Percentiles rank a stretch among this genome's conserved stretches.
Conservation (phyloP, 2,329 filamentous ascomycete species). For the Phoma sp. region DNA sequence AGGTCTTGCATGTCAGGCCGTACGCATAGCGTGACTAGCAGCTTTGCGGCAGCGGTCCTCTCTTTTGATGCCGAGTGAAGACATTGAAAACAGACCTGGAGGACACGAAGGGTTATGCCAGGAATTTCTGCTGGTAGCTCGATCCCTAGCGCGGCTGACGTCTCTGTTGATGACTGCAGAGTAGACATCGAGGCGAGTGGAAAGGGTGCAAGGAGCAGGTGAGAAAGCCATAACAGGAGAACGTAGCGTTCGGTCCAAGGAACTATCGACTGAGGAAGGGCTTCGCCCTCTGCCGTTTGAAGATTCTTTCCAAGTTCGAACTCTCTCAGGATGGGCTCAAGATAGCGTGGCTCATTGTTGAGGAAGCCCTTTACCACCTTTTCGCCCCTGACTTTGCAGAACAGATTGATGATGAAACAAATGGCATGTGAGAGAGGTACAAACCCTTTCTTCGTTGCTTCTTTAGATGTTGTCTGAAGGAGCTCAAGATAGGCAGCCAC, state of each 20-base stretch:
- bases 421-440: constrained; percentile 61
- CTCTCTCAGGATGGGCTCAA: constrained; percentile 78
- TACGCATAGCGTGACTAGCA: constrained; percentile 82
- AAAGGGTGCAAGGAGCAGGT: constrained; percentile 73
- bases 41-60: constrained; percentile 80
- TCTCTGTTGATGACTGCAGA: constrained; percentile 36
- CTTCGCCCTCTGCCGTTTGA: constrained; percentile 17
- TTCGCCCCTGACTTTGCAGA: constrained; percentile 93
- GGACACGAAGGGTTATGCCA: constrained; percentile 70
- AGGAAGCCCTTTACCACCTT: constrained; percentile 92
- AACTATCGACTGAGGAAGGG: constrained; percentile 24
- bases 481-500: constrained; percentile 77
- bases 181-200: constrained; percentile 84
- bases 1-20: constrained; percentile 86
- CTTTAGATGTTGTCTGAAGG: constrained; percentile 51
- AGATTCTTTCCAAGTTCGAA: constrained; percentile 65
- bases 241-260: constrained; percentile 89
- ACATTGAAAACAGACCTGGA: constrained; percentile 74
- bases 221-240: constrained; percentile 77
- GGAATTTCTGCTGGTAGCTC: constrained; percentile 67
- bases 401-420: constrained; percentile 80
- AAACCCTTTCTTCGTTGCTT: constrained; percentile 28
- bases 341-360: constrained; percentile 83
- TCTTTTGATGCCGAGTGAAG: constrained; percentile 82
- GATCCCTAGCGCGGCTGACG: constrained; percentile 51